These are phyloP conservation scores for Fusarium austroafricanum DNA, from an alignment of 2,329 filamentous ascomycete genomes.

Conservation along the genomic window DNA sequence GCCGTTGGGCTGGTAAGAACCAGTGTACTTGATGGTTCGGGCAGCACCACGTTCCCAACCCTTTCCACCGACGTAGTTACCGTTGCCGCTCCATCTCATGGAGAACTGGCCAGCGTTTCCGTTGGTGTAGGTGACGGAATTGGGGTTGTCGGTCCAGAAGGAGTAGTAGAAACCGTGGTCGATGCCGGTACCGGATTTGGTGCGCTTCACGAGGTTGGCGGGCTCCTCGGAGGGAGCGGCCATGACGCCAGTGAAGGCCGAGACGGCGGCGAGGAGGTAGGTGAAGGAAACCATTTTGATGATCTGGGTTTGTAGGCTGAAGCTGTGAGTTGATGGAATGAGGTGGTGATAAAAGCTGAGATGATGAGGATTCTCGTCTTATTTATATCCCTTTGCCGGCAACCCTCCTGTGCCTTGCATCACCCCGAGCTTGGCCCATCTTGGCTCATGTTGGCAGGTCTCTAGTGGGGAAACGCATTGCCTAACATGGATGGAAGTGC, in stretches of 20 bases:
- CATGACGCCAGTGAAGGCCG: conserved; percentile 33
- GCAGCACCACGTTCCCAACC: conserved; percentile 42
- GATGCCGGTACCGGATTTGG: conserved; percentile 51
- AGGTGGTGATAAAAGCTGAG: background rate
- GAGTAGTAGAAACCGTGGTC: conserved; percentile 59
- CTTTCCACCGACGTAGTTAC: conserved; percentile 46
- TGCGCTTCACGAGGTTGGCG: conserved; percentile 47
- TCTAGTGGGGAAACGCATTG: conserved; percentile 11
- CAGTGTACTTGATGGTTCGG: conserved; percentile 50
- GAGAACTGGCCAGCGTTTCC: conserved; percentile 57
- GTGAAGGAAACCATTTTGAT: conserved; percentile 41
- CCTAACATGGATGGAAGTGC: conserved; percentile 7
- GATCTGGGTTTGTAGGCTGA: background rate
- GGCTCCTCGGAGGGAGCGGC: conserved; percentile 33
- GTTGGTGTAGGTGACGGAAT: conserved; percentile 59
- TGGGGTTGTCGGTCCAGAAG: conserved; percentile 61
- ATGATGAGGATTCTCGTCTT: background rate
- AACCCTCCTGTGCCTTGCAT: background rate
- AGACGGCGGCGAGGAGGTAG: conserved; percentile 37
- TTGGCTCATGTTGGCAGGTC: background rate
- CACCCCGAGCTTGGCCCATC: background rate
- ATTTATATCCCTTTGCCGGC: conserved; percentile 19
- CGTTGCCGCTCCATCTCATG: conserved; percentile 55
- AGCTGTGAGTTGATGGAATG: background rate
- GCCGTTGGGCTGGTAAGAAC: conserved; percentile 49